Evolutionary conservation across 441 rosid species (phyloP).

Genomic region (Codiaeum variegatum): DNA sequence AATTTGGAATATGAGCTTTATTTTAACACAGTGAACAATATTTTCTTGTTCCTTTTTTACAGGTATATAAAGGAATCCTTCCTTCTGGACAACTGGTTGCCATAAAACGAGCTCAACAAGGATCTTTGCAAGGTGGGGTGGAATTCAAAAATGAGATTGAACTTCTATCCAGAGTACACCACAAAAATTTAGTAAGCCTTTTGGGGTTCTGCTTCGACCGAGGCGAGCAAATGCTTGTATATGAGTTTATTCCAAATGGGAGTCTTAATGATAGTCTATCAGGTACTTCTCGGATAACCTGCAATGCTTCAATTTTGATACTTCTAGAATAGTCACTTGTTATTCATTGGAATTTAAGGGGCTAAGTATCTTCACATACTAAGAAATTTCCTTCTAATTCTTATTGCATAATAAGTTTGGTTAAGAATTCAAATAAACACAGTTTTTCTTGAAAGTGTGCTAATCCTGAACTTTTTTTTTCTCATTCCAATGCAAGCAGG

Average conservation of each 20-base stretch:
- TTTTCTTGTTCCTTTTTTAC: conserved; percentile 5
- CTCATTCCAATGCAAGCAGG: conserved; percentile 38
- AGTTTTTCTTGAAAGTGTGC: background rate
- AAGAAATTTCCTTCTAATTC: background rate
- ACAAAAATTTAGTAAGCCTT: conserved; percentile 71
- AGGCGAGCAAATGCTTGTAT: conserved; percentile 73
- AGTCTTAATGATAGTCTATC: conserved; percentile 59
- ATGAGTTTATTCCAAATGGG: conserved; percentile 71
- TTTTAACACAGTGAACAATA: background rate
- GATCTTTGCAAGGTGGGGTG: conserved; percentile 78
- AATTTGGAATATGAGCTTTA: background rate
- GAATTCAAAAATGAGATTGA: conserved; percentile 93
- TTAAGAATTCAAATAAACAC: background rate
- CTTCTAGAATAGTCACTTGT: background rate
- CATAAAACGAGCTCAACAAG: conserved; percentile 76
- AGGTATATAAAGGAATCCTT: conserved; percentile 78
- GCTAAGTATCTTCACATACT: background rate
- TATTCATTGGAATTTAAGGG: background rate
- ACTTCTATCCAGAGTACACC: conserved; percentile 90
- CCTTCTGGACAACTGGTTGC: conserved; percentile 56
- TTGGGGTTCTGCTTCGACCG: conserved; percentile 70
- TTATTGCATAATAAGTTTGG: background rate
- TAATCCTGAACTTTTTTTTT: background rate
- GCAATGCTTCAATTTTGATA: background rate
- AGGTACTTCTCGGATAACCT: conserved; percentile 36